These are phyloP conservation scores for Lasiodiplodia hormozganensis DNA, from an alignment of 2,329 filamentous ascomycete genomes.

Conservation along the genomic window DNA sequence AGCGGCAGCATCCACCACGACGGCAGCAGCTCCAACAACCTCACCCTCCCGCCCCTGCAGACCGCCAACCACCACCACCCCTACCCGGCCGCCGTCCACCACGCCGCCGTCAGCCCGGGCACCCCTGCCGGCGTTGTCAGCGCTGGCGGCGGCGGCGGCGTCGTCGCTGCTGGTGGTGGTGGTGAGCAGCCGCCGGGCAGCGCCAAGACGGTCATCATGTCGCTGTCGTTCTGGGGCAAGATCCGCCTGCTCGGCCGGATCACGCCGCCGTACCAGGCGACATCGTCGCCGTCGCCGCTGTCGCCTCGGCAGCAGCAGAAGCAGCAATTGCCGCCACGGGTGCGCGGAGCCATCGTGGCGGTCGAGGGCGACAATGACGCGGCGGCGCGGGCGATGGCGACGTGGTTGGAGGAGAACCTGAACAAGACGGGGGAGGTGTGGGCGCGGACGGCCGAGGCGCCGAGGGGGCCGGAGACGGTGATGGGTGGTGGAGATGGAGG, in stretches of 20 bases:
- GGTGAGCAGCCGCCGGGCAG: constrained; percentile 64
- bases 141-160: background rate
- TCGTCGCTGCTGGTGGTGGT: background rate
- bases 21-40: constrained; percentile 44
- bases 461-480: constrained; percentile 47
- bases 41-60: constrained; percentile 63
- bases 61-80: constrained; percentile 37
- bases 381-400: constrained; percentile 70
- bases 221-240: constrained; percentile 73
- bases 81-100: background rate
- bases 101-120: background rate
- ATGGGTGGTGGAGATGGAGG: background rate
- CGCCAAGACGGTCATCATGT: constrained; percentile 68
- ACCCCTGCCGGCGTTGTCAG: background rate
- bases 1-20: constrained; percentile 38
- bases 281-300: background rate
- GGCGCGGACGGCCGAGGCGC: constrained; percentile 59
- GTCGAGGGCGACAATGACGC: constrained; percentile 76
- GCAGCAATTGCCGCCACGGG: constrained; percentile 42
- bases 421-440: constrained; percentile 59
- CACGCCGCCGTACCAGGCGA: constrained; percentile 64
- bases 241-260: constrained; percentile 78
- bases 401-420: constrained; percentile 65
- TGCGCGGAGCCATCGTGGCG: constrained; percentile 80
- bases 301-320: constrained; percentile 24